Evolutionary conservation across 768 basidiomycete species (phyloP), one percentile per base, ranked within the genome.

Genomic region (Hemileccinum impolitum): DNA sequence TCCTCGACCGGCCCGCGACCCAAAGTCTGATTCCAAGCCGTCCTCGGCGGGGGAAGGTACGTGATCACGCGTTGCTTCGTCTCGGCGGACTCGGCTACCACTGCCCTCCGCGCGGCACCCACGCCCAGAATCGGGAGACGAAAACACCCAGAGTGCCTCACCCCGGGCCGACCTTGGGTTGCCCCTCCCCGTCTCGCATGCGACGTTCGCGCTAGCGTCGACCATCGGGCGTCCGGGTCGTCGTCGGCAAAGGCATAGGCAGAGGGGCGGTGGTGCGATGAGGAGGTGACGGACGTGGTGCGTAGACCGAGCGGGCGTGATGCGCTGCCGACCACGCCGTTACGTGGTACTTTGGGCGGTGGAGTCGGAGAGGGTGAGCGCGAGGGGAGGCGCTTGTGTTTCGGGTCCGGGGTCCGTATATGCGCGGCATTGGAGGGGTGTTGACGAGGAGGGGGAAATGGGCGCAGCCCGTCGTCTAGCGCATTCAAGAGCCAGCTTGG

Each of bases 41-140:
- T 21, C 53, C 39, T 61, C 7, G 62, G 64, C 4, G 65, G 65
- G 1, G 65, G 65, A 1, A 68, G 45, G 44, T 66, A 66, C 2
- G 59, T 66, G 38, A 68, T 60, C 8, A 68, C 57, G 4, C 65
- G 65, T 17, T 26, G 49, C 21, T 43, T 56, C 18, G n/a, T 46
- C 9, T 45, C 42, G 8, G 39, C 19, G 32, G 0, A 18, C n/a
- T 7, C 15, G 45, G 6, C 23, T 6, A 6, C 3, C 23, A 23
- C 3, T 6, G 23, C 6, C 23, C 23, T 23, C 23, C 23, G 23
- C 23, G n/a, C n/a, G n/a, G n/a, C n/a, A n/a, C n/a, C 11, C 34
- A 38, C 30, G 7, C 56, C 45, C 9, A 35, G 42, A 2, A 54
- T 34, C 9, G 65, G 63, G 7, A 65, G 59, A 46, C 48, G 54